Percentiles rank a stretch among this genome's conserved stretches.
Conservation (phyloP, 257 asterid genomes). For the Solanum okadae region DNA sequence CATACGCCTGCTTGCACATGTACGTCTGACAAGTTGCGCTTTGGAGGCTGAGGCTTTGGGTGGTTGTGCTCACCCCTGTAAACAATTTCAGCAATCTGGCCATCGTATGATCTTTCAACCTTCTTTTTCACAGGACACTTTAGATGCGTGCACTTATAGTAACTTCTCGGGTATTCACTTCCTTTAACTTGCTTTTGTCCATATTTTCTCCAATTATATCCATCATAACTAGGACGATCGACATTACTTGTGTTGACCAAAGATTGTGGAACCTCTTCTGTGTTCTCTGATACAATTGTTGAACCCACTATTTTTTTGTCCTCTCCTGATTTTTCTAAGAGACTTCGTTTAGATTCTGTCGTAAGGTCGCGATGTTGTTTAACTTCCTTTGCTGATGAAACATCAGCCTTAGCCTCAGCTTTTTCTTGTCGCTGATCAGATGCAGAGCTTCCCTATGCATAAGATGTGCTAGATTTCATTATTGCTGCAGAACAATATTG, state of each 20-base stretch:
- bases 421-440: constrained; percentile 15
- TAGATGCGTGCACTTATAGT: constrained; percentile 75
- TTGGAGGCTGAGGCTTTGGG: constrained; percentile 36
- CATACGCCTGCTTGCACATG: constrained; percentile 10
- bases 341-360: constrained; percentile 9
- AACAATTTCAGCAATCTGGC: constrained; percentile 58
- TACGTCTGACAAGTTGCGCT: constrained; percentile 18
- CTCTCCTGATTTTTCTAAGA: not conserved
- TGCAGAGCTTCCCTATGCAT: constrained; percentile 17
- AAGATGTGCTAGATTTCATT: not conserved
- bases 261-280: constrained; percentile 23
- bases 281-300: constrained; percentile 11
- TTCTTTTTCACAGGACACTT: constrained; percentile 76
- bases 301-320: constrained; percentile 1
- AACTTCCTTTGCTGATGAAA: constrained; percentile 10
- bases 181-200: constrained; percentile 93
- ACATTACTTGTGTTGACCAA: constrained; percentile 7
- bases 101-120: constrained; percentile 52
- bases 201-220: constrained; percentile 85
- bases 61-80: constrained; percentile 80
- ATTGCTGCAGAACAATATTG: not conserved
- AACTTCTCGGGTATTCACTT: constrained; percentile 78
- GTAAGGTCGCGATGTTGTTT: constrained; percentile 8
- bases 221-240: constrained; percentile 51
- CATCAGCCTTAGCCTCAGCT: constrained; percentile 9